These are phyloP conservation scores for Panaeolus cyanescens DNA, from an alignment of 768 basidiomycete species.

Conservation along the genomic window DNA sequence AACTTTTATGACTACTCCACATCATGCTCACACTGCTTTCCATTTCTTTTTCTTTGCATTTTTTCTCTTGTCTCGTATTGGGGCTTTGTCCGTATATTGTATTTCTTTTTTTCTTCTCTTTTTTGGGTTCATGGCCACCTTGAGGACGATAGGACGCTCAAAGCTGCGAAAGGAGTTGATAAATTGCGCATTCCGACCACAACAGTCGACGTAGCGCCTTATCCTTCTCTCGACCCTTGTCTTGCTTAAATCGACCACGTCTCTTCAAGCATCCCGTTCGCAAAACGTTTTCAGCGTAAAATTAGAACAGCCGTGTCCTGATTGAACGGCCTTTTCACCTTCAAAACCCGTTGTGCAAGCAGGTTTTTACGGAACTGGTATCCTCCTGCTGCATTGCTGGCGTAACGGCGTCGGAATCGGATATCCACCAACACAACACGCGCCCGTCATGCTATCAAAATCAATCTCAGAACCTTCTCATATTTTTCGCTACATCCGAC, in stretches of 20 bases:
- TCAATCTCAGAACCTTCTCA: neutral
- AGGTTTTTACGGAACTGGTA: neutral
- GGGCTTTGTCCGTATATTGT: constrained; percentile 28
- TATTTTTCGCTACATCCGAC: neutral
- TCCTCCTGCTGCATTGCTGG: neutral
- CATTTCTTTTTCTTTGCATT: constrained; percentile 23
- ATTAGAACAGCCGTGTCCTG: neutral
- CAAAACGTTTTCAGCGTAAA: neutral
- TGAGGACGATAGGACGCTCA: constrained; percentile 29
- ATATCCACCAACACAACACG: neutral
- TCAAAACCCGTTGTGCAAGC: neutral
- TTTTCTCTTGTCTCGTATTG: constrained; percentile 18
- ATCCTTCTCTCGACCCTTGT: neutral
- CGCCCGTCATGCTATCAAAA: neutral
- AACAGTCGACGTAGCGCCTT: neutral
- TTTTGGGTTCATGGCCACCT: constrained; percentile 24
- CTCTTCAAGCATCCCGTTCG: neutral
- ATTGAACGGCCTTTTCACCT: neutral
- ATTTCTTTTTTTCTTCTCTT: constrained; percentile 21
- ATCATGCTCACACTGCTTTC: constrained; percentile 16
- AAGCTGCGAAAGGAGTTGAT: constrained; percentile 15
- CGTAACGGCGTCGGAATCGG: neutral
- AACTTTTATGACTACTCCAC: neutral
- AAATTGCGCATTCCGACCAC: constrained; percentile 15
- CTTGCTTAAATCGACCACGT: neutral